A percentile compares a stretch with the other conserved stretches of the same genome.
Conservation (phyloP, 2,329 filamentous ascomycete genomes). For the Acrocalymma vagum region DNA sequence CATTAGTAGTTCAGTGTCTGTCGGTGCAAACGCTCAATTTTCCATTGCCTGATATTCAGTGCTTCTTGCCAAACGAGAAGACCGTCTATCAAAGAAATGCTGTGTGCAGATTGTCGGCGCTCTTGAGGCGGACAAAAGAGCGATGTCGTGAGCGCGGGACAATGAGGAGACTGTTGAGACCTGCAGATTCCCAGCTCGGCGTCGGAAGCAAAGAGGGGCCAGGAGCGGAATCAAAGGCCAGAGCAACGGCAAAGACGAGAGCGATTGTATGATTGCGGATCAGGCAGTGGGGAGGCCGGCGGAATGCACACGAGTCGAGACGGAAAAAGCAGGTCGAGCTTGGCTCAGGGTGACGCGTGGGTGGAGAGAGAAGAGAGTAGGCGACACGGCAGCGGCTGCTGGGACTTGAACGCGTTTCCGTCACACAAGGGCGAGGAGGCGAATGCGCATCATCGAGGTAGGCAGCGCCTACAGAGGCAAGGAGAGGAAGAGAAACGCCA, state of each 20-base stretch:
- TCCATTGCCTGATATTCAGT: slow-evolving; percentile 33
- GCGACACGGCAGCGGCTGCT: slow-evolving; percentile 30
- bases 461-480: slow-evolving; percentile 39
- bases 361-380: too few relatives aligned
- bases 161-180: too few relatives aligned
- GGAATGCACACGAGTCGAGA: slow-evolving; percentile 21
- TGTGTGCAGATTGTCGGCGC: too few relatives aligned
- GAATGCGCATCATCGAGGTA: slow-evolving; percentile 39
- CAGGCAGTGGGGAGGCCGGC: slow-evolving; percentile 23
- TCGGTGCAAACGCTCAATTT: slow-evolving; percentile 29
- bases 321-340: slow-evolving; percentile 21
- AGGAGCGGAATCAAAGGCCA: slow-evolving; percentile 5
- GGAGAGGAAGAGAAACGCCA: slow-evolving; percentile 34
- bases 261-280: slow-evolving; percentile 23
- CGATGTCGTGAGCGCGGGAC: too few relatives aligned
- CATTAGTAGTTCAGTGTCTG: slow-evolving; percentile 42
- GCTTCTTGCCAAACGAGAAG: slow-evolving; percentile 1
- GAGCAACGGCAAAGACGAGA: slow-evolving; percentile 11
- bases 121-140: too few relatives aligned
- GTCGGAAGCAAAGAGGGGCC: slow-evolving; percentile 1
- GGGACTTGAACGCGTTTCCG: slow-evolving; percentile 35
- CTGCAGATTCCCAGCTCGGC: too few relatives aligned
- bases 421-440: slow-evolving; percentile 31
- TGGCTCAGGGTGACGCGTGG: slow-evolving; percentile 33
- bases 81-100: slow-evolving; percentile 3